Conservation (phyloP, 441 rosid genomes). For the Euphorbia schlechtendalii region DNA sequence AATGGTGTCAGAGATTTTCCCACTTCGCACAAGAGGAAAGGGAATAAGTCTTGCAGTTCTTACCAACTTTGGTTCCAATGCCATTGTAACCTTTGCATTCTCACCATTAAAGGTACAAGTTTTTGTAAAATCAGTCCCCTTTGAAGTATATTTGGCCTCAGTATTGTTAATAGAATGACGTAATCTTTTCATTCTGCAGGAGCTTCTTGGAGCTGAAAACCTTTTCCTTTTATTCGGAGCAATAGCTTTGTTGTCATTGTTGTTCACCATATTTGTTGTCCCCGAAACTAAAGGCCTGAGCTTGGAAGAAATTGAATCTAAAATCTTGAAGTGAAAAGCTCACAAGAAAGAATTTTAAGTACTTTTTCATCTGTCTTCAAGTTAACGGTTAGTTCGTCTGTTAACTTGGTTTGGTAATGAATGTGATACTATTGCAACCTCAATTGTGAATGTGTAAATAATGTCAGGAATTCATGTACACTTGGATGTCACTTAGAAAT, state of each 20-base stretch:
- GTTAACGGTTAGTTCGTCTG: background rate
- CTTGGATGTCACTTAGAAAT: background rate
- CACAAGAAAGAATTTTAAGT: background rate
- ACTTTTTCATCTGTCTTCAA: background rate
- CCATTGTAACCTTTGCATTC: constrained; percentile 92
- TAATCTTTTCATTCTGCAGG: constrained; percentile 44
- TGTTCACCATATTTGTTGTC: constrained; percentile 48
- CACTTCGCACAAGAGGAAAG: constrained; percentile 65
- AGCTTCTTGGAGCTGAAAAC: constrained; percentile 75
- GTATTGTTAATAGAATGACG: constrained; percentile 8
- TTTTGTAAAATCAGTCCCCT: constrained; percentile 2
- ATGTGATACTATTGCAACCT: constrained; percentile 7
- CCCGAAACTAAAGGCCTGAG: constrained; percentile 98
- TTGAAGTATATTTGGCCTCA: background rate
- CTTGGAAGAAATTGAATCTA: constrained; percentile 90
- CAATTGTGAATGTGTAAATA: background rate
- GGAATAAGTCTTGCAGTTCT: constrained; percentile 98
- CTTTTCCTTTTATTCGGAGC: constrained; percentile 85
- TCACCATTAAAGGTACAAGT: constrained; percentile 69
- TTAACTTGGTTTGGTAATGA: background rate
- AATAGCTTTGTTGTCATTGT: constrained; percentile 60
- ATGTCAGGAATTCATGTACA: background rate
- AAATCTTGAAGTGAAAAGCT: constrained; percentile 54
- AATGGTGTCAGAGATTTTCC: constrained; percentile 96
- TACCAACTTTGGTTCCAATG: constrained; percentile 92